These are phyloP conservation scores for Lactuca sativa DNA, from an alignment of 129 eudicot genomes.

Conservation along the genomic window DNA sequence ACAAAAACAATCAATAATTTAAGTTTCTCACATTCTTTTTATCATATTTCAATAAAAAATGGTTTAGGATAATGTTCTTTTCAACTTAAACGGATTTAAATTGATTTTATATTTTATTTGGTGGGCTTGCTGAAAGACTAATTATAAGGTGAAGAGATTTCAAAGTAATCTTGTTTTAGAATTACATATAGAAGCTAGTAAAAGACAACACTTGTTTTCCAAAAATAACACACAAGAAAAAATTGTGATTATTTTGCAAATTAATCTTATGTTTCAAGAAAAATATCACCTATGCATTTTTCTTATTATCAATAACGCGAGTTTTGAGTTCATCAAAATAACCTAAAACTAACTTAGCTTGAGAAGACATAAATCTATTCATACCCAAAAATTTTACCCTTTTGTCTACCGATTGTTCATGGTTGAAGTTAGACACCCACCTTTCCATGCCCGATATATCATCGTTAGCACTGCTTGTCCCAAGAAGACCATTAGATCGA, in stretches of 20 bases:
- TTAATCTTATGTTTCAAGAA: constrained; percentile 1
- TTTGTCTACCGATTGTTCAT: constrained; percentile 38
- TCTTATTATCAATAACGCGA: background rate
- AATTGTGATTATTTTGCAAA: background rate
- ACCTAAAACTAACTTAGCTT: constrained; percentile 36
- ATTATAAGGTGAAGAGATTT: too few relatives aligned
- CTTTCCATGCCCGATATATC: constrained; percentile 38
- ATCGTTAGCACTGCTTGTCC: constrained; percentile 32
- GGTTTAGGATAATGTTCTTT: too few relatives aligned
- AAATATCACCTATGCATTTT: background rate
- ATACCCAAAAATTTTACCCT: constrained; percentile 39
- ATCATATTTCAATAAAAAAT: too few relatives aligned
- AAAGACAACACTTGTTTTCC: background rate
- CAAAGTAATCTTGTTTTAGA: too few relatives aligned
- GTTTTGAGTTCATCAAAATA: constrained; percentile 41
- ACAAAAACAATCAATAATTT: too few relatives aligned
- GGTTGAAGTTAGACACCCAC: constrained; percentile 46
- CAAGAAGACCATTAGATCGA: constrained; percentile 42
- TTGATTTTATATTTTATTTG: too few relatives aligned
- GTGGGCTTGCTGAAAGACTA: too few relatives aligned
- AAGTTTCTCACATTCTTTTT: too few relatives aligned
- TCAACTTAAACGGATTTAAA: too few relatives aligned
- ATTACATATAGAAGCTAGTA: too few relatives aligned
- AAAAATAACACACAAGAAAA: background rate
- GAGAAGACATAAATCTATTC: constrained; percentile 44